A percentile compares a stretch with the other conserved stretches of the same genome.
Evolutionary conservation across 306 rosid genomes (phyloP).

Genomic region (Vigna radiata): DNA sequence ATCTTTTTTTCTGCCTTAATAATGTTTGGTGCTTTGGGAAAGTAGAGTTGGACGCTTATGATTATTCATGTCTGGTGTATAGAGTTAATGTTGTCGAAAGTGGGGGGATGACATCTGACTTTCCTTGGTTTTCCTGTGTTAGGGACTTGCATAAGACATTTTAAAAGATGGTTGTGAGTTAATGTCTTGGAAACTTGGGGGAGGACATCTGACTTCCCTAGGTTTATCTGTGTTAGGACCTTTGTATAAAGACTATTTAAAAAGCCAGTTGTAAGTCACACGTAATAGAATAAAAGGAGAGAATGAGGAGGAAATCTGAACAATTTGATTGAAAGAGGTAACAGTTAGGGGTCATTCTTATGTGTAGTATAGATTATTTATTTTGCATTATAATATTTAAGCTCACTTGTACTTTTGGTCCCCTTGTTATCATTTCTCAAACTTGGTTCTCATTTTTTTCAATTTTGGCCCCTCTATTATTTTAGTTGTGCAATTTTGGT

Average conservation of each 20-base stretch:
- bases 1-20: background rate
- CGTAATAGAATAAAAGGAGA: no score
- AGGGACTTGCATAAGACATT: background rate
- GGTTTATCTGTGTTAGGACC: background rate
- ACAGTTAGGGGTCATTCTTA: background rate
- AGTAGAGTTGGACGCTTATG: background rate
- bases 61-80: background rate
- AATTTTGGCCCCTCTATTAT: background rate
- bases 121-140: background rate
- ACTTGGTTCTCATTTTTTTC: background rate
- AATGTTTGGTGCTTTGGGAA: background rate
- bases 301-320: background rate
- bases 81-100: background rate
- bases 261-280: no score
- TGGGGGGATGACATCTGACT: conserved; percentile 3
- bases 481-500: background rate
- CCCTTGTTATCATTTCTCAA: background rate
- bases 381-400: background rate
- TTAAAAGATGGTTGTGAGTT: background rate
- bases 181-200: background rate
- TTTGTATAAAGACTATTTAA: background rate
- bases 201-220: background rate
- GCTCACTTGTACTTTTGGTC: background rate
- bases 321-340: background rate
- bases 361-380: background rate